Evolutionary conservation across 257 asterid genomes (phyloP), one percentile per base, ranked within the genome.

Genomic region (Orobanche coerulescens): DNA sequence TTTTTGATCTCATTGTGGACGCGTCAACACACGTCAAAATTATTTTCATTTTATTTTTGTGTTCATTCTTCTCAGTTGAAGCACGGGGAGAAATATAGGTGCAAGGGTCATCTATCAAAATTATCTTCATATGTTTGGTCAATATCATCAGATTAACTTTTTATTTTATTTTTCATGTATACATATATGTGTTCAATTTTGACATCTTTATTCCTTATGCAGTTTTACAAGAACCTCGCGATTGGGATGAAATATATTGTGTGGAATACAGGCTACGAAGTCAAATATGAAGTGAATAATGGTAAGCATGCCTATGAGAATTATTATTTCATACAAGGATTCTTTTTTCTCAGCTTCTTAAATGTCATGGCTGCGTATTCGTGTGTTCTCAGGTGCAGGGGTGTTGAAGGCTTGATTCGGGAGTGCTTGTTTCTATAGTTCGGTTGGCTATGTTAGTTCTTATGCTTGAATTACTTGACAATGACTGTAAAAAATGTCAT

Each of bases 241-340:
- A 77, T 95, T 22, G 96, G 96, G 67, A 71, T 91, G 88, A 85
- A 91, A 73, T 96, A 91, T 70, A 75, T 91, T 15, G 96, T 91
- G 16, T 91, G 98, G 98, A 83, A 72, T 44, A 63, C 91, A 4
- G 86, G 79, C 16, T 85, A 83, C 5, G 95, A 81, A 68, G 71
- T 69, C 40, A 75, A 78, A 67, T 82, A 73, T 37, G 84, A 70
- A 67, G 71, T 44, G 42, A 73, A 51, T 49, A 61, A 58, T 37
- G 83, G 95, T 86, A 60, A 68, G 81, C n/a, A n/a, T n/a, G n/a
- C n/a, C n/a, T n/a, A n/a, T n/a, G n/a, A n/a, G n/a, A n/a, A n/a
- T n/a, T n/a, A n/a, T n/a, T n/a, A n/a, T n/a, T n/a, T n/a, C n/a
- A n/a, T n/a, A n/a, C n/a, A n/a, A n/a, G n/a, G n/a, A n/a, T n/a